Conservation (phyloP, 2,329 filamentous ascomycete genomes). For the Hypoxylon sp. region DNA sequence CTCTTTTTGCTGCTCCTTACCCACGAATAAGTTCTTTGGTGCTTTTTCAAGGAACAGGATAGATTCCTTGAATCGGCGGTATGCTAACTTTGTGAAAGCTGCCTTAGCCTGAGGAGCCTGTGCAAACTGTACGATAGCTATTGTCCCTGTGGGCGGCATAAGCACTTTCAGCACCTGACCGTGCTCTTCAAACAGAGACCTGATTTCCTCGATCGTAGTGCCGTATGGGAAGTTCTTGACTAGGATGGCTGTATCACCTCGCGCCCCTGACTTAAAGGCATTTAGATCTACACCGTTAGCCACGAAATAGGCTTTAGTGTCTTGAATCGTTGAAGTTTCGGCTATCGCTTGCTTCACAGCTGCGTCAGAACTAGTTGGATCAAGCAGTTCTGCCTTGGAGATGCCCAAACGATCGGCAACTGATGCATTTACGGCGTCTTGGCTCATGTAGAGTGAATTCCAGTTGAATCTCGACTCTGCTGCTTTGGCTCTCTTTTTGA, state of each 20-base stretch:
- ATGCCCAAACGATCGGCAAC: slow-evolving; percentile 89
- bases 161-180: slow-evolving; percentile 85
- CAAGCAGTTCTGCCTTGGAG: slow-evolving; percentile 90
- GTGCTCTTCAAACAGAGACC: slow-evolving; percentile 86
- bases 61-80: slow-evolving; percentile 91
- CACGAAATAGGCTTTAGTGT: slow-evolving; percentile 92
- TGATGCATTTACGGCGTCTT: slow-evolving; percentile 93
- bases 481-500: slow-evolving; percentile 87
- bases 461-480: slow-evolving; percentile 88
- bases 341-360: slow-evolving; percentile 97
- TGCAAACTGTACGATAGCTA: slow-evolving; percentile 91
- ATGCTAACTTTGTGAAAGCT: slow-evolving; percentile 88
- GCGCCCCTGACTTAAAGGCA: slow-evolving; percentile 86
- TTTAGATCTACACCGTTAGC: slow-evolving; percentile 92
- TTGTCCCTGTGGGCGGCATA: slow-evolving; percentile 93
- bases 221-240: slow-evolving; percentile 96
- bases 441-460: slow-evolving; percentile 99
- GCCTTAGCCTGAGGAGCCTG: slow-evolving; percentile 84
- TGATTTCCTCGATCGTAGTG: slow-evolving; percentile 83
- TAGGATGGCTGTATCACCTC: slow-evolving; percentile 88
- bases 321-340: slow-evolving; percentile 95
- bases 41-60: slow-evolving; percentile 95
- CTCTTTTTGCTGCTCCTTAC: slow-evolving; percentile 51
- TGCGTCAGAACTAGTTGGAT: slow-evolving; percentile 95
- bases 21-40: slow-evolving; percentile 81